phyloP scores from a whole-genome alignment of 768 basidiomycete genomes.

The Kwoniella botswanensis region DNA sequence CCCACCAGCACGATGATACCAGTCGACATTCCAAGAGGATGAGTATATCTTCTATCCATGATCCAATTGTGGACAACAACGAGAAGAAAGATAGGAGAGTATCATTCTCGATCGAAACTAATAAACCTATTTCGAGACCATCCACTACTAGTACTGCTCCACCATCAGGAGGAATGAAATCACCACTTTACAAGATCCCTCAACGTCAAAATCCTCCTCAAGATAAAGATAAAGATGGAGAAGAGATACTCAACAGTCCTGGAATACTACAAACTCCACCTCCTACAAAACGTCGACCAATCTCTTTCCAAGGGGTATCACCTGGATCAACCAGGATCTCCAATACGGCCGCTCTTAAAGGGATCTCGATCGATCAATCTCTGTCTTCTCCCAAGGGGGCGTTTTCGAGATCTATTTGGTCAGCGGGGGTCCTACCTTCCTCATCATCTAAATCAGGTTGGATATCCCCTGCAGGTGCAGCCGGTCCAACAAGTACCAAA shows the following conservation, averaged over 20 bases:
- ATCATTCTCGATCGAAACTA: constrained; percentile 8
- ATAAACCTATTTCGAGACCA: constrained; percentile 13
- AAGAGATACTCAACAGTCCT: constrained; percentile 1
- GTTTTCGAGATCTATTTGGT: constrained; percentile 38
- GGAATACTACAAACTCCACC: not conserved
- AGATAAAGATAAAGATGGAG: constrained; percentile 7
- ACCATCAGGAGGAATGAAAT: constrained; percentile 3
- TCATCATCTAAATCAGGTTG: constrained; percentile 32
- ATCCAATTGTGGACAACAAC: constrained; percentile 4
- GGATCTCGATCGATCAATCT: constrained; percentile 33
- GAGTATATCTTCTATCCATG: constrained; percentile 21
- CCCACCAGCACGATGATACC: not conserved
- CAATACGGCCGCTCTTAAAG: constrained; percentile 25
- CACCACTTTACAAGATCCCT: constrained; percentile 22
- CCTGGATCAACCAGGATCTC: constrained; percentile 28
- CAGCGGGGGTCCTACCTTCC: constrained; percentile 27
- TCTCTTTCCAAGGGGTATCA: constrained; percentile 17
- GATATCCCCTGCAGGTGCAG: constrained; percentile 34
- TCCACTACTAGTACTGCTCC: not conserved
- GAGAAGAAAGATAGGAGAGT: constrained; percentile 20
- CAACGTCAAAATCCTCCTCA: constrained; percentile 10
- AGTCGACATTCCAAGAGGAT: constrained; percentile 14
- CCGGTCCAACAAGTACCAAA: not conserved
- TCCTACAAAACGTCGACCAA: not conserved
- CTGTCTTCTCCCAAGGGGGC: constrained; percentile 18